A percentile compares a stretch with the other conserved stretches of the same genome.
Conservation (phyloP, 140 eudicot genomes). For the Cichorium intybus region DNA sequence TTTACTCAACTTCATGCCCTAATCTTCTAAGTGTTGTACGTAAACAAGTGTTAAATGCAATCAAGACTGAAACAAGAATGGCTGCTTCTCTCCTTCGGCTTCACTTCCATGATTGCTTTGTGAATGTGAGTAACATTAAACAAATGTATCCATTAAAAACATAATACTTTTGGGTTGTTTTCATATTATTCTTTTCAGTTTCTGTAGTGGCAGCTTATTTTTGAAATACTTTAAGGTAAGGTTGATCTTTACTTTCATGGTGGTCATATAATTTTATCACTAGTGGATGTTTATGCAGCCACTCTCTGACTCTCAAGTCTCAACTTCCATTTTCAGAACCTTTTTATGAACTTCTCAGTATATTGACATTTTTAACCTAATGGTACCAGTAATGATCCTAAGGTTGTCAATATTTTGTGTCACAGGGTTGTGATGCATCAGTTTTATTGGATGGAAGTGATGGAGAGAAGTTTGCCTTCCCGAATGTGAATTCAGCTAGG, state of each 20-base stretch:
- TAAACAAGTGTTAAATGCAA: constrained; percentile 48
- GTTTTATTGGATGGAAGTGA: constrained; percentile 71
- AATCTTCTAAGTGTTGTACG: constrained; percentile 48
- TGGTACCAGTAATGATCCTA: no score
- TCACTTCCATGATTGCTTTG: constrained; percentile 91
- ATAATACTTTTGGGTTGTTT: not conserved
- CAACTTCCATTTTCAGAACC: no score
- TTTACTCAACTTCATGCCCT: constrained; percentile 70
- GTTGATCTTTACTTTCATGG: not conserved
- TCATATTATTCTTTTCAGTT: not conserved
- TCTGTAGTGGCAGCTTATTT: not conserved
- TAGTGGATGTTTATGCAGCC: no score
- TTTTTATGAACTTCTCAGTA: no score
- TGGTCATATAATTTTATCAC: no score
- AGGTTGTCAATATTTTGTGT: no score
- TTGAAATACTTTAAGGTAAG: no score
- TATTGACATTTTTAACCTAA: no score
- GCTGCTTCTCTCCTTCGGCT: constrained; percentile 87
- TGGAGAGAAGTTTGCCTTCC: constrained; percentile 70
- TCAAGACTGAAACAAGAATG: constrained; percentile 69
- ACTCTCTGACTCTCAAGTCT: no score
- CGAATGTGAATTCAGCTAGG: constrained; percentile 75
- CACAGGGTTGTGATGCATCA: constrained; percentile 89
- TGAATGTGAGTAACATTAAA: constrained; percentile 54
- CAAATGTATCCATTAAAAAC: not conserved